phyloP scores from a whole-genome alignment of 2,329 filamentous ascomycete genomes.

The Aspergillus aculeatus region DNA sequence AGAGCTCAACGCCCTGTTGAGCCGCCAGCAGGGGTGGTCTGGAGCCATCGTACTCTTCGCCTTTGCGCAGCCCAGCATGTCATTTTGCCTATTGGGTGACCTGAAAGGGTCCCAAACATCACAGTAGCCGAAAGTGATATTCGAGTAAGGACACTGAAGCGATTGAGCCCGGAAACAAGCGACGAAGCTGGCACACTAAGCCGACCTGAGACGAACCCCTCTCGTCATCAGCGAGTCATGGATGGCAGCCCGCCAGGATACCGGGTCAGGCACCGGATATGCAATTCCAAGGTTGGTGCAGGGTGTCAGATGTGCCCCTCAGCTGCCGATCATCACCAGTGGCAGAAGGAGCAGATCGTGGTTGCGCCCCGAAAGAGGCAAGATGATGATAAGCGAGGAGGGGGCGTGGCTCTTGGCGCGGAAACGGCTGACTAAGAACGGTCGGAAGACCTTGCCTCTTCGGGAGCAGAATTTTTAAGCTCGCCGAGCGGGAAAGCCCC shows the following conservation, averaged over 20 bases:
- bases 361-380: not conserved
- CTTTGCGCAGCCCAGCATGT: no score
- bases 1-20: no score
- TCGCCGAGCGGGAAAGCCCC: not conserved
- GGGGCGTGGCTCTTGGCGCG: not conserved
- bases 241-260: not conserved
- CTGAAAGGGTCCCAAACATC: no score
- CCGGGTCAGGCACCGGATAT: not conserved
- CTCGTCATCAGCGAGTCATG: not conserved
- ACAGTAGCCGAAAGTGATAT: no score
- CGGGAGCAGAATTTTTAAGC: not conserved
- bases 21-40: no score
- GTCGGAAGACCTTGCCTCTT: not conserved
- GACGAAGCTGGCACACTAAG: not conserved
- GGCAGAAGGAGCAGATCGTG: not conserved
- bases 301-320: not conserved
- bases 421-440: not conserved
- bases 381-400: not conserved
- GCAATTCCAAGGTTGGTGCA: not conserved
- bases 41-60: no score
- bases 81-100: no score
- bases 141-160: not conserved
- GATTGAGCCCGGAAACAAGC: not conserved
- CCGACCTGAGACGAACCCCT: not conserved
- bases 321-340: not conserved